Evolutionary conservation across 805 yeast genomes (phyloP), one percentile per base, ranked within the genome.

Genomic region (Nakazawaea ambrosiae): DNA sequence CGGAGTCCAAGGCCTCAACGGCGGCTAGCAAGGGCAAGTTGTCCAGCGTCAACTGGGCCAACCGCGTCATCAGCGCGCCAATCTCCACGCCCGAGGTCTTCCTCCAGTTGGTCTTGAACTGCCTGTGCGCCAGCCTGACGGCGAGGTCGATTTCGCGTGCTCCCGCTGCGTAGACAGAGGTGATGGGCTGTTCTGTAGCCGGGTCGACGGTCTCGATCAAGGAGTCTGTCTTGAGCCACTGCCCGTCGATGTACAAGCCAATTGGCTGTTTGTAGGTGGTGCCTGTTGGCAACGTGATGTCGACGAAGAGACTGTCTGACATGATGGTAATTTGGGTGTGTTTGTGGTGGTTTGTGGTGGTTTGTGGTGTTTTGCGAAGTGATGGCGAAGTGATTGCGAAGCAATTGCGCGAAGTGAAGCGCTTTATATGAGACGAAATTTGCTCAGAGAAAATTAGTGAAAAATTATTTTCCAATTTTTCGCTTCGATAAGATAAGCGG

Each of bases 221-320:
- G 22, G 58, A 52, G 27, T 63, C 63, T 6, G 74, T 55, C 22
- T 54, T 46, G 25, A 63, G 60, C 55, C 69, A 73, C 51, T 74
- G 72, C 47, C 75, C 75, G 55, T 73, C 66, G 50, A 75, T 74
- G 54, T 74, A 78, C 43, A 78, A 60, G 5, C 85, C 86, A n/a
- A 75, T 42, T 27, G 83, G 85, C 48, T 75, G 81, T 19, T 55
- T 47, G 53, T 61, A 71, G 34, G 63, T 65, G 33, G 54, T 48
- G 35, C 81, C 81, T 28, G 65, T 67, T 16, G 81, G 79, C 19
- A 39, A 30, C 4, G n/a, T 24, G 19, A 39, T 33, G 11, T 39
- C 37, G 7, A 30, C 34, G 18, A 39, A 39, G 25, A 39, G 25
- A n/a, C n/a, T n/a, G 16, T 33, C 38, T 11, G 32, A 24, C 29